Conservation (phyloP, 306 rosid species). For the Ormosia semicastrata region DNA sequence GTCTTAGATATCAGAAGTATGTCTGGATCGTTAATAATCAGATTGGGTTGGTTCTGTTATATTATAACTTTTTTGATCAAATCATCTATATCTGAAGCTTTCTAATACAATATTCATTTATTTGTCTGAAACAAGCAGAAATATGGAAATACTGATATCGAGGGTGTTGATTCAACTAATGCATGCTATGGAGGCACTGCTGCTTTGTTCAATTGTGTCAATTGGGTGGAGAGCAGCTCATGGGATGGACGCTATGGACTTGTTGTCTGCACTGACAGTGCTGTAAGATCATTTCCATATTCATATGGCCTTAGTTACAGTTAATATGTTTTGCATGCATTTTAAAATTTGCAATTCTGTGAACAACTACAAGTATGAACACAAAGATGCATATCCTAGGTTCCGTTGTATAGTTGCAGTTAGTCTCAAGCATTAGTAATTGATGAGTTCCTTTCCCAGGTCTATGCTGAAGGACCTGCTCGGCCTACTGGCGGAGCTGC, state of each 20-base stretch:
- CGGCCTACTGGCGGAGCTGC: conserved; percentile 96
- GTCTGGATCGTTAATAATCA: conserved; percentile 2
- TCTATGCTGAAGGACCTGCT: conserved; percentile 90
- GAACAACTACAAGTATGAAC: background rate
- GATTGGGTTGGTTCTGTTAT: background rate
- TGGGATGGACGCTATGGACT: conserved; percentile 95
- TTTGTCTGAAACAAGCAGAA: conserved; percentile 52
- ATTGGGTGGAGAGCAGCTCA: conserved; percentile 90
- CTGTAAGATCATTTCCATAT: conserved; percentile 50
- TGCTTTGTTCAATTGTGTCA: conserved; percentile 82
- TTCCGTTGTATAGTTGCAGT: background rate
- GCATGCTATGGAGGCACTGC: conserved; percentile 97
- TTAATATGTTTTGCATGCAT: background rate
- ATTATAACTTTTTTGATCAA: background rate
- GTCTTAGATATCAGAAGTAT: background rate
- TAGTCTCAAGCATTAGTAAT: background rate
- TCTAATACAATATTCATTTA: background rate
- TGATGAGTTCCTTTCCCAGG: conserved; percentile 46
- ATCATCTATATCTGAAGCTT: background rate
- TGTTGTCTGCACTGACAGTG: conserved; percentile 84
- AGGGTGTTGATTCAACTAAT: conserved; percentile 85
- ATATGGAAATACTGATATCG: conserved; percentile 76
- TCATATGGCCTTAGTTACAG: background rate
- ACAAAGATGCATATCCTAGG: conserved; percentile 7
- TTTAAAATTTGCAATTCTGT: conserved; percentile 11